A percentile compares a stretch with the other conserved stretches of the same genome.
Evolutionary conservation across 2,329 filamentous ascomycete species (phyloP).

Genomic region (Tolypocladium ovalisporum): DNA sequence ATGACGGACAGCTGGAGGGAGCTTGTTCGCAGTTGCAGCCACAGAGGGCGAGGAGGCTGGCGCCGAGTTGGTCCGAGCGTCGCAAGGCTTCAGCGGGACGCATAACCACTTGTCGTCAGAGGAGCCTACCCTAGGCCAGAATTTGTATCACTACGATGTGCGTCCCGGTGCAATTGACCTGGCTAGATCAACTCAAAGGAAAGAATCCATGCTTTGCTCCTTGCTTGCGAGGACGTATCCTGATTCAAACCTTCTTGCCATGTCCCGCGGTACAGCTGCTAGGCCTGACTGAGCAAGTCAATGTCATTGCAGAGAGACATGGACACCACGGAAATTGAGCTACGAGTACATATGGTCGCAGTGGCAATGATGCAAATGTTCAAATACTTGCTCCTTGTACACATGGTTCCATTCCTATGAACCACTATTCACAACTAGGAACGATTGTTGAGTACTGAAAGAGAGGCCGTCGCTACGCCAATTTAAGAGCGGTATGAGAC

Average conservation of each 20-base stretch:
- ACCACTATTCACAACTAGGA: background rate
- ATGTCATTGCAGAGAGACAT: background rate
- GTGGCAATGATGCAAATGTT: background rate
- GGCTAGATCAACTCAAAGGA: background rate
- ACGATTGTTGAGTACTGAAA: too few relatives aligned
- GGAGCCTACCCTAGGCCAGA: background rate
- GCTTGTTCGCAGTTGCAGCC: background rate
- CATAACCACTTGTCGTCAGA: conserved; percentile 3
- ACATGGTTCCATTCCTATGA: background rate
- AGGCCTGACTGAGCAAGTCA: background rate
- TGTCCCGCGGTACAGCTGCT: background rate
- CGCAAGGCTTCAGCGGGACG: conserved; percentile 20
- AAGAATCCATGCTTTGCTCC: background rate
- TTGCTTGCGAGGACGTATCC: background rate
- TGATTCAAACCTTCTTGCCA: background rate
- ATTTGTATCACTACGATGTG: background rate
- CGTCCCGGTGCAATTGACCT: background rate
- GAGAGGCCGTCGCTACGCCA: background rate
- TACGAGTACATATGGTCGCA: background rate
- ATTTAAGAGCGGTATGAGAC: background rate
- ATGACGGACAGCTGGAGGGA: conserved; percentile 1
- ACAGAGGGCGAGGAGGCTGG: conserved; percentile 9
- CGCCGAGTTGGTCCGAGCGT: conserved; percentile 10
- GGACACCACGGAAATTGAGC: background rate
- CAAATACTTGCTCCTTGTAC: background rate